Evolutionary conservation across 1,284 basidiomycete species (phyloP).

Genomic region (Trametes hirsuta): DNA sequence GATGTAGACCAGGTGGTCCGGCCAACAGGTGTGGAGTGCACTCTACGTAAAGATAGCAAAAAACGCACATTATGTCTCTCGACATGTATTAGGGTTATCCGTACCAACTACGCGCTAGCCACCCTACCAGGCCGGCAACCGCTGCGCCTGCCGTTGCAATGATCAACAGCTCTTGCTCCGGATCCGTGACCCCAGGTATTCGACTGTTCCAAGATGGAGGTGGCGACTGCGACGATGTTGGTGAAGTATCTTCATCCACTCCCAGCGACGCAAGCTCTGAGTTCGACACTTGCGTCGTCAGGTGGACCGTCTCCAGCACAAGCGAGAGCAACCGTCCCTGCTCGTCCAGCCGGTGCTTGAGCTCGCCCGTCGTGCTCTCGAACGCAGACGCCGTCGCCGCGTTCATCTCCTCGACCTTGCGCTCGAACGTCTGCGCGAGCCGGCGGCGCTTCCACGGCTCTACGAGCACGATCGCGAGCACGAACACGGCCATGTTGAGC

Average conservation of each 20-base stretch:
- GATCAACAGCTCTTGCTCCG: conserved; percentile 21
- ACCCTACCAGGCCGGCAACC: conserved; percentile 30
- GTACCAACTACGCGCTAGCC: conserved; percentile 32
- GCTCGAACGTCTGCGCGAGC: conserved; percentile 86
- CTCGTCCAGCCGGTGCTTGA: conserved; percentile 53
- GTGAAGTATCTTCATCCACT: conserved; percentile 15
- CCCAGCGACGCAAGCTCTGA: conserved; percentile 18
- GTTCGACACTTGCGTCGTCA: conserved; percentile 18
- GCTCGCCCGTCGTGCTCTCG: conserved; percentile 42
- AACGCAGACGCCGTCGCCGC: conserved; percentile 40
- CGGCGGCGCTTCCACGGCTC: conserved; percentile 92
- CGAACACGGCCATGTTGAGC: conserved; percentile 87
- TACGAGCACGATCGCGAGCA: conserved; percentile 84
- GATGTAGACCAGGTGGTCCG: too few species aligned
- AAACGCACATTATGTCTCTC: too few species aligned
- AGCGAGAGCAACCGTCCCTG: conserved; percentile 47
- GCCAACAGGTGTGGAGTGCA: too few species aligned
- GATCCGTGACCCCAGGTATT: conserved; percentile 16
- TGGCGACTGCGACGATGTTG: background rate
- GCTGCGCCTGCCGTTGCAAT: conserved; percentile 25
- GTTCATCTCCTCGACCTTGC: conserved; percentile 78
- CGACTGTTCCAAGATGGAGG: background rate
- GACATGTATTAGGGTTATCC: conserved; percentile 11
- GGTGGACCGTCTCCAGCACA: conserved; percentile 35
- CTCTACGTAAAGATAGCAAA: too few species aligned